Evolutionary conservation across 1,284 basidiomycete species (phyloP).

Genomic region (Pseudozyma tsukubaensis): DNA sequence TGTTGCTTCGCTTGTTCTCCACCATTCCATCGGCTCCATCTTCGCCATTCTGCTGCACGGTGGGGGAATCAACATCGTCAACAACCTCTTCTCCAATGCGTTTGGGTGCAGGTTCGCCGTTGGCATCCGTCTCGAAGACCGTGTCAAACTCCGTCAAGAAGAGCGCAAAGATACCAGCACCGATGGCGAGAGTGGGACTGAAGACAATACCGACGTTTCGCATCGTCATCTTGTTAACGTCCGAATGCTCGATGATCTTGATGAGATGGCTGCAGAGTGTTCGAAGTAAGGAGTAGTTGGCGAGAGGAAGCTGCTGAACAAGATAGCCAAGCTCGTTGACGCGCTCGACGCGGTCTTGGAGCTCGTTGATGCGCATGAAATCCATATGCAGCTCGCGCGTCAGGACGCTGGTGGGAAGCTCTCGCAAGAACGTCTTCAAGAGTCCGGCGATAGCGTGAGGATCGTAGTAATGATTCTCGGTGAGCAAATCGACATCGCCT

Average conservation of each 20-base stretch:
- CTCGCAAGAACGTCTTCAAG: conserved; percentile 65
- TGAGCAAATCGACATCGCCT: conserved; percentile 65
- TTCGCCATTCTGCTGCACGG: not conserved
- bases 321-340: conserved; percentile 86
- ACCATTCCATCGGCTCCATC: not conserved
- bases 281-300: conserved; percentile 92
- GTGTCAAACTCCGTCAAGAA: conserved; percentile 64
- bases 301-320: conserved; percentile 85
- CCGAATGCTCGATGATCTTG: conserved; percentile 88
- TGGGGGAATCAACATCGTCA: not conserved
- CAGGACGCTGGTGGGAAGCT: conserved; percentile 62
- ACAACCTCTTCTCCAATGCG: conserved; percentile 45
- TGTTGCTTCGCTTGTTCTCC: conserved; percentile 25
- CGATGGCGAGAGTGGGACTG: conserved; percentile 64
- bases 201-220: conserved; percentile 97
- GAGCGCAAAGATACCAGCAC: conserved; percentile 61
- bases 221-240: conserved; percentile 98
- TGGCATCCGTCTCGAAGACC: conserved; percentile 61
- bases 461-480: conserved; percentile 56
- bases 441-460: conserved; percentile 65
- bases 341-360: conserved; percentile 86
- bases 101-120: conserved; percentile 51
- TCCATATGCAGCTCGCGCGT: conserved; percentile 63
- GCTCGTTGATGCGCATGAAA: conserved; percentile 73
- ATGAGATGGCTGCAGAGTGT: conserved; percentile 95